phyloP scores from a whole-genome alignment of 305 asterid species.

The Fraxinus angustifolia region DNA sequence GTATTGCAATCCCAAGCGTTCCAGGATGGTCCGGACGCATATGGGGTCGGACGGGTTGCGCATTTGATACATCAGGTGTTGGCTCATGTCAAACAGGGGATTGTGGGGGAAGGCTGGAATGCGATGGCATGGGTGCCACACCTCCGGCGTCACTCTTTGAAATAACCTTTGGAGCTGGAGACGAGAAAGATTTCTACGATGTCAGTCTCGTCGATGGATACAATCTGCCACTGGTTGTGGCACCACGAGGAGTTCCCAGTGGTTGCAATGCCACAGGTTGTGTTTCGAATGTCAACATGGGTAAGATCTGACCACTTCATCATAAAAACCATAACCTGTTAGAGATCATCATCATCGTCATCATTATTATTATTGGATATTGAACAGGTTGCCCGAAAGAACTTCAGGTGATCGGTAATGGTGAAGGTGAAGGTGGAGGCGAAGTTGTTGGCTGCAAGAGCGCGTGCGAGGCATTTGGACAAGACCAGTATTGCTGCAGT shows the following conservation, averaged over 20 bases:
- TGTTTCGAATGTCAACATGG: constrained; percentile 59
- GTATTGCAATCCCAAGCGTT: constrained; percentile 38
- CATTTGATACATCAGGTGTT: constrained; percentile 52
- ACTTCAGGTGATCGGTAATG: constrained; percentile 72
- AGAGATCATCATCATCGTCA: neutral
- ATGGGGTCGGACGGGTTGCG: constrained; percentile 84
- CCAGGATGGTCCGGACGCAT: constrained; percentile 85
- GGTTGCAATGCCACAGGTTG: constrained; percentile 77
- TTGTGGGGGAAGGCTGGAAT: constrained; percentile 72
- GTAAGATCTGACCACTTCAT: constrained; percentile 24
- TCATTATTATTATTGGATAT: neutral
- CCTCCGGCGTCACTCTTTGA: constrained; percentile 81
- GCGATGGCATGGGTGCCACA: constrained; percentile 65
- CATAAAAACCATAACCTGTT: neutral
- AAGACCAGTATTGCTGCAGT: constrained; percentile 78
- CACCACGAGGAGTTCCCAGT: constrained; percentile 47
- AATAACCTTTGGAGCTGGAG: constrained; percentile 68
- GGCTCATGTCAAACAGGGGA: constrained; percentile 84
- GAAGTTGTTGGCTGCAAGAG: constrained; percentile 79
- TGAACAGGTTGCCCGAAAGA: constrained; percentile 75
- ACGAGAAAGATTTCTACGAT: constrained; percentile 60
- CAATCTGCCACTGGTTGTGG: constrained; percentile 60
- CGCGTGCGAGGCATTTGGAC: constrained; percentile 74
- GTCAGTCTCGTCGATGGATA: constrained; percentile 81
- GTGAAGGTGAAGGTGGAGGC: constrained; percentile 41